Evolutionary conservation across 2,329 filamentous ascomycete genomes (phyloP).

Genomic region (Pseudogymnoascus sp.): DNA sequence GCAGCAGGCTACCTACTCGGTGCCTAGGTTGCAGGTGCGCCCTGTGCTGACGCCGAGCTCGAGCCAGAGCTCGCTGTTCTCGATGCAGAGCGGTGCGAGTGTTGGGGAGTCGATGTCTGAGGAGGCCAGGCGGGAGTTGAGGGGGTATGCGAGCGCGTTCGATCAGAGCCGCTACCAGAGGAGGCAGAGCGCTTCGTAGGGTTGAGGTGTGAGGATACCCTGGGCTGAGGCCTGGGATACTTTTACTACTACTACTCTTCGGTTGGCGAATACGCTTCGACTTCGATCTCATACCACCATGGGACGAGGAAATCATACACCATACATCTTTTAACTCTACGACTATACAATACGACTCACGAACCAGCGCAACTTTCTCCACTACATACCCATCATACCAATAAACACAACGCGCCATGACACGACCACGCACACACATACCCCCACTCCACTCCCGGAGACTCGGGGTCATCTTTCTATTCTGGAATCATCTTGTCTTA

Average conservation of each 20-base stretch:
- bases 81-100: slow-evolving; percentile 57
- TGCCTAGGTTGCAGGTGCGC: slow-evolving; percentile 22
- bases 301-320: too few relatives aligned
- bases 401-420: background rate
- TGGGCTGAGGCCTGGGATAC: background rate
- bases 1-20: slow-evolving; percentile 25
- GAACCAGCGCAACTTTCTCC: background rate
- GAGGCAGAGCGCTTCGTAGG: slow-evolving; percentile 26
- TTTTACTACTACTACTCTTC: background rate
- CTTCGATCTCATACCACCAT: too few relatives aligned
- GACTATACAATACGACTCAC: background rate
- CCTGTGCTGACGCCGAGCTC: slow-evolving; percentile 60
- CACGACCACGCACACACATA: background rate
- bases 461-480: background rate
- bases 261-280: background rate
- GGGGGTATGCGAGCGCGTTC: slow-evolving; percentile 80
- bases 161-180: slow-evolving; percentile 49
- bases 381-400: background rate
- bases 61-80: slow-evolving; percentile 77
- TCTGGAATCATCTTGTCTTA: background rate
- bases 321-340: background rate
- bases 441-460: background rate
- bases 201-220: background rate
- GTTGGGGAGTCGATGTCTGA: slow-evolving; percentile 55
- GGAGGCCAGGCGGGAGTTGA: slow-evolving; percentile 69